Evolutionary conservation across 116 monocot genomes (phyloP), one percentile per base, ranked within the genome.

Genomic region (Trichopus zeylanicus): DNA sequence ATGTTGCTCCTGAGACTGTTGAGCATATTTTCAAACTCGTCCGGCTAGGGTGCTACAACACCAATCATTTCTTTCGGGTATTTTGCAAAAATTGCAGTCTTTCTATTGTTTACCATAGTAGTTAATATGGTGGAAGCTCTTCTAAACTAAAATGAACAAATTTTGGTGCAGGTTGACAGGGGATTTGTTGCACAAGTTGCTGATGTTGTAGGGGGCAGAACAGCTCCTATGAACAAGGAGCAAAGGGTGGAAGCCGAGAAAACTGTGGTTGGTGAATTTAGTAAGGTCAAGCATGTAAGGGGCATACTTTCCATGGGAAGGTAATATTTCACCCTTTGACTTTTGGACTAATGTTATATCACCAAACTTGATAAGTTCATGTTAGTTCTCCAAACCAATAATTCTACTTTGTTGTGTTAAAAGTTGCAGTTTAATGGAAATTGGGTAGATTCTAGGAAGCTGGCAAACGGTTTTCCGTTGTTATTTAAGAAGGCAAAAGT

Each of bases 131-230:
- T n/a, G 13, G 6, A 15, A 9, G 2, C 25, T 49, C 0, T 13
- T 51, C 29, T 62, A 29, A 46, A 35, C 12, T 52, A 46, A 51
- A 49, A 19, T 48, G 39, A 29, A 24, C 15, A 26, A 19, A 46
- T 19, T 29, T 67, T 53, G 24, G 18, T 71, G 26, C 49, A 97
- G 97, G 84, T 97, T 55, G 97, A 97, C 68, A 87, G 69, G 55
- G 91, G 97, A 54, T 97, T 97, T 71, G 97, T 97, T 74, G 97
- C 87, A 55, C 97, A 97, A 91, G 97, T 97, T 31, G 91, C 91
- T 56, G 91, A 79, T 69, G 91, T 97, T 52, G 70, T 60, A 37
- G 73, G 82, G 8, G 91, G 91, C 6, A 78, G 97, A 86, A 76
- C 73, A 22, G 87, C 91, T 66, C 79, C 87, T 42, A 79, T 97